Base-by-base conservation (phyloP, 805 yeast genomes). In the Saccharomycopsis lassenensis region DNA sequence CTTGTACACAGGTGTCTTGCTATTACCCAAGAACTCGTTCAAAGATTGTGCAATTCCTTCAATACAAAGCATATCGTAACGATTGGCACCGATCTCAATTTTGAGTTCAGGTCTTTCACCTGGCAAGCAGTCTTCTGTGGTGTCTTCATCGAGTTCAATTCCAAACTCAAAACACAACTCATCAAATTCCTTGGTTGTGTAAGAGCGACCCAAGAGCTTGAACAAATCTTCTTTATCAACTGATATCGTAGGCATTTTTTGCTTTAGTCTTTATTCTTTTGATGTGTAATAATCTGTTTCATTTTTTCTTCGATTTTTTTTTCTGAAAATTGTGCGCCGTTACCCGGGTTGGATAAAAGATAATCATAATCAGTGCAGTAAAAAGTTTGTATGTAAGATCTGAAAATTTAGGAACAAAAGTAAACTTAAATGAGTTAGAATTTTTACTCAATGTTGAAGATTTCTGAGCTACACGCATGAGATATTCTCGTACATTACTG, bases 151-250 rank as follows among this genome's bases (percentile, higher is more conserved):
- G 44, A 91, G 71, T 65, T 91, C 99, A 48, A 91, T 77, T 51
- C 99, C 99, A 50, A 87, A 91, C 54, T 89, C 93, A 65, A 91
- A 91, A 65, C 97, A 91, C 49, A 91, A 73, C 61, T 87, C 96
- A 56, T 91, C 99, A 51, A 91, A 87, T 55, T 89, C 98, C 50
- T 85, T 74, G 48, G 91, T 81, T 51, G 95, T 71, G 55, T 75
- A 76, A 34, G 59, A 54, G 44, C 65, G 64, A 26, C 70, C 97
- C 45, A 91, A 67, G 29, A 84, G 73, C 53, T 77, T 74, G 65
- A 74, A 91, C 46, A 91, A 72, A 57, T 91, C 97, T 55, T 78
- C 82, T 57, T 93, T 87, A 59, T 91, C 96, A 46, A 91, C 96
- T 21, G 94, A 71, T 54, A 91, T 70, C 59, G 98, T 91, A 64